A percentile compares a stretch with the other conserved stretches of the same genome.
Conservation (phyloP, 192 early-diverging fungal genomes). For the Linderina pennispora region DNA sequence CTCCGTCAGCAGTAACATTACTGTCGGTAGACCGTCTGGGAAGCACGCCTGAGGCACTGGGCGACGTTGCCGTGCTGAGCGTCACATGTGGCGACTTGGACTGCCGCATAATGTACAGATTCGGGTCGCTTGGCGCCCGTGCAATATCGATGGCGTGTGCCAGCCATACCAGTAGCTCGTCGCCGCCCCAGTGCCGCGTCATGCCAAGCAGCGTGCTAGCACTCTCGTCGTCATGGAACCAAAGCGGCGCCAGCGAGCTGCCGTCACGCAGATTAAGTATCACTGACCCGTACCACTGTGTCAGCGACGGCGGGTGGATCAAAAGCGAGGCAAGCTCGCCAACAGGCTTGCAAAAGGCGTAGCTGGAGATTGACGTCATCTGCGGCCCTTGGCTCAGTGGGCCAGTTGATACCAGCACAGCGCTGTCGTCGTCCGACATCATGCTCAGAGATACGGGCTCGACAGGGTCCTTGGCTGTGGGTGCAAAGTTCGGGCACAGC, state of each 20-base stretch:
- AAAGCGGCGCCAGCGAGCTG: conserved; percentile 58
- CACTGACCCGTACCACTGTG: conserved; percentile 62
- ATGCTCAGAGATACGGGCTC: conserved; percentile 23
- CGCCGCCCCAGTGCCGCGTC: conserved; percentile 57
- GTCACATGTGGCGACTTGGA: conserved; percentile 38
- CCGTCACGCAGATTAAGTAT: conserved; percentile 60
- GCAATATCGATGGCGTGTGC: conserved; percentile 44
- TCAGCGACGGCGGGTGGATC: conserved; percentile 60
- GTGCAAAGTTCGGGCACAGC: conserved; percentile 41
- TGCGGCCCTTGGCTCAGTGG: conserved; percentile 29
- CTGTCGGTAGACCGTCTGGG: conserved; percentile 2
- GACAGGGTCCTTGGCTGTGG: not conserved
- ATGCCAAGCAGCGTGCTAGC: conserved; percentile 47
- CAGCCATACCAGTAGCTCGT: conserved; percentile 59
- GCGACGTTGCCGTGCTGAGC: conserved; percentile 26
- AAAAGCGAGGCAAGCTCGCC: conserved; percentile 55
- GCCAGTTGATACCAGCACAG: conserved; percentile 34
- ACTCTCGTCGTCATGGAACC: conserved; percentile 69
- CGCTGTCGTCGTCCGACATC: conserved; percentile 27
- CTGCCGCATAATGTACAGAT: conserved; percentile 27
- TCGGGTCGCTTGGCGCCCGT: conserved; percentile 33
- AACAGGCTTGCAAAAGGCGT: conserved; percentile 58
- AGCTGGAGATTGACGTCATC: conserved; percentile 41
- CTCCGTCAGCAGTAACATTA: too few relatives aligned
- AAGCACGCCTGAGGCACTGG: conserved; percentile 21